phyloP scores from a whole-genome alignment of 768 basidiomycete species.

The Tylopilus sp. region DNA sequence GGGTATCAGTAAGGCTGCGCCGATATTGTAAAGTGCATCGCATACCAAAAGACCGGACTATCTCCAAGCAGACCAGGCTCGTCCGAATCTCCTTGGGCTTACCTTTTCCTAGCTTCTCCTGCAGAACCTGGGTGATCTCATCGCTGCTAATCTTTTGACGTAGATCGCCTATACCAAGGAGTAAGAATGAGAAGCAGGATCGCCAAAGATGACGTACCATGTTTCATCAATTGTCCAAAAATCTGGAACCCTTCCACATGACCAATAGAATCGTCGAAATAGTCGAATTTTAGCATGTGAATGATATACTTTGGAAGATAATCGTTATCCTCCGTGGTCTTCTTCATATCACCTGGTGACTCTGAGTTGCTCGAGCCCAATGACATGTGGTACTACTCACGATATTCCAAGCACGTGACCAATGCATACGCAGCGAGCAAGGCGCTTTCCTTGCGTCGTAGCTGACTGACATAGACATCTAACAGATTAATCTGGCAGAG shows the following conservation, averaged over 20 bases:
- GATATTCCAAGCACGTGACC: constrained; percentile 10
- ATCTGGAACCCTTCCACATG: constrained; percentile 24
- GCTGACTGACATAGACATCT: constrained; percentile 13
- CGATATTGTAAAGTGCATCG: neutral
- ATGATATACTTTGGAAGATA: constrained; percentile 18
- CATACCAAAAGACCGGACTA: constrained; percentile 20
- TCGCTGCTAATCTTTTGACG: constrained; percentile 8
- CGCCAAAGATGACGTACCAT: constrained; percentile 5
- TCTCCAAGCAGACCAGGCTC: constrained; percentile 23
- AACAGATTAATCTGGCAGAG: constrained; percentile 7
- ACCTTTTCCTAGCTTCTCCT: constrained; percentile 14
- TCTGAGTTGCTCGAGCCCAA: neutral
- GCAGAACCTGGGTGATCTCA: constrained; percentile 16
- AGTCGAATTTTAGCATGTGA: constrained; percentile 21
- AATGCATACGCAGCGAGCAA: constrained; percentile 23
- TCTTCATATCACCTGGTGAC: constrained; percentile 16
- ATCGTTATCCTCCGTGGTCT: constrained; percentile 3
- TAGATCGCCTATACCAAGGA: constrained; percentile 6
- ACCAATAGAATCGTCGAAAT: constrained; percentile 25
- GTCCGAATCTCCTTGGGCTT: constrained; percentile 17
- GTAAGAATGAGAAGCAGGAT: neutral
- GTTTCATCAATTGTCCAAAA: constrained; percentile 19
- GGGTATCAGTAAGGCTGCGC: neutral
- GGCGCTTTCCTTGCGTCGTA: constrained; percentile 13
- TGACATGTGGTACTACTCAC: constrained; percentile 5